Base-by-base conservation (phyloP, 164 flowering plant species). In the Magnolia officinalis region DNA sequence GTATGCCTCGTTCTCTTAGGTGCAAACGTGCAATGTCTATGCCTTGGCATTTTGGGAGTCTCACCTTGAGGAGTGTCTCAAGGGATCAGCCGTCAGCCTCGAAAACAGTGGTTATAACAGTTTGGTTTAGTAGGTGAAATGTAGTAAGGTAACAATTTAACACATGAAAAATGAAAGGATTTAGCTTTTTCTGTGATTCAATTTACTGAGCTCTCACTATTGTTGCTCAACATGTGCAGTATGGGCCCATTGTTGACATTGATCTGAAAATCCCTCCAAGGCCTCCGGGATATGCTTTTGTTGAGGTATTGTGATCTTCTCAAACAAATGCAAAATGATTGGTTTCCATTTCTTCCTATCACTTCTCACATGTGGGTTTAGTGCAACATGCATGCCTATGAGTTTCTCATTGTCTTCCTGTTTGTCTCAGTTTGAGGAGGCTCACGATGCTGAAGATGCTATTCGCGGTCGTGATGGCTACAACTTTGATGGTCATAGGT, bases 401-500 rank as follows among this genome's bases (percentile, higher is more conserved):
- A 55, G 10, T 55, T 3, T 55, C 18, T 55, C 61, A 55, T 37
- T 37, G 10, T 16, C 19, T 55, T 11, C 18, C 10, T 18, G 2
- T 58, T 75, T 67, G 0, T 78, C 72, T 16, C 78, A 96, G 99
- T 96, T 96, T 88, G 98, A 94, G 81, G 97, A 94, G 55, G 80
- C 91, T 75, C 89, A 93, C 20, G 99, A 94, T 88, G 99, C 99
- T 83, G 97, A 94, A 79, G 97, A 94, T 88, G 99, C 98, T 49
- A 91, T 94, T 61, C 89, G 89, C 70, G 98, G 98, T 59, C 98
- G 99, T 79, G 99, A 96, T 89, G 99, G 99, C 67, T 96, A 91
- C 86, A 91, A 88, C 77, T 96, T 92, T 85, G 97, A 87, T 88
- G 99, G 98, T 29, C 86, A 90, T 78, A 91, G 97, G 11, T 76